Evolutionary conservation across 2,329 filamentous ascomycete genomes (phyloP).

Genomic region (Hypocrella siamensis): DNA sequence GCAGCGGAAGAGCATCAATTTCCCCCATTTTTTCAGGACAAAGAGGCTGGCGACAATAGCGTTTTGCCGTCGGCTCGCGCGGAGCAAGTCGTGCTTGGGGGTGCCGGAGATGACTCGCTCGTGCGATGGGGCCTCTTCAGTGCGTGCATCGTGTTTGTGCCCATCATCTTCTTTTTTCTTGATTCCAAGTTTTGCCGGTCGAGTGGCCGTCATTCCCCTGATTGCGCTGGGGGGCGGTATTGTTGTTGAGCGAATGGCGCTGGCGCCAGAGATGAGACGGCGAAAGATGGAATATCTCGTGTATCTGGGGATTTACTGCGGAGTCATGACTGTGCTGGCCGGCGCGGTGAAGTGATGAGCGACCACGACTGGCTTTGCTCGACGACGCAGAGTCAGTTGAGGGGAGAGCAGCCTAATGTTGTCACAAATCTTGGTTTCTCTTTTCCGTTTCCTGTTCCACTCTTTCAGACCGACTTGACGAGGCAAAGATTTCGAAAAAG

Average conservation of each 20-base stretch:
- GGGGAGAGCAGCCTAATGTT: too few species aligned
- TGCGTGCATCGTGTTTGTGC: constrained; percentile 28
- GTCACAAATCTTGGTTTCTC: too few species aligned
- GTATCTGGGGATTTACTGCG: constrained; percentile 17
- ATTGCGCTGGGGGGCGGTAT: constrained; percentile 28
- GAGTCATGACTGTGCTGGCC: constrained; percentile 16
- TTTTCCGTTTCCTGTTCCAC: too few species aligned
- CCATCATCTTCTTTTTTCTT: constrained; percentile 42
- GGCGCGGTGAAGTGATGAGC: constrained; percentile 2
- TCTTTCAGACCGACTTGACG: too few species aligned
- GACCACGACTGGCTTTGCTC: not conserved
- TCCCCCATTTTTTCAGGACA: constrained; percentile 3
- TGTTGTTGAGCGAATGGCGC: constrained; percentile 12
- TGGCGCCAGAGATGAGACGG: constrained; percentile 6
- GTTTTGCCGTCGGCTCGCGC: constrained; percentile 1
- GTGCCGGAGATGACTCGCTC: not conserved
- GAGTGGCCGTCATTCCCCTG: constrained; percentile 40
- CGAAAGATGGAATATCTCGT: constrained; percentile 9
- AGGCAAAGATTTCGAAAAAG: too few species aligned
- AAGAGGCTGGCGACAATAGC: not conserved
- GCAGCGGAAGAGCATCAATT: constrained; percentile 2
- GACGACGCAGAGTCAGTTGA: too few species aligned
- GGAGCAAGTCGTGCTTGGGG: not conserved
- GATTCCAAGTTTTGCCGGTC: constrained; percentile 37
- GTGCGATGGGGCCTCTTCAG: constrained; percentile 4